phyloP scores from a whole-genome alignment of 495 filamentous ascomycete species.

The Cairneyella variabilis region DNA sequence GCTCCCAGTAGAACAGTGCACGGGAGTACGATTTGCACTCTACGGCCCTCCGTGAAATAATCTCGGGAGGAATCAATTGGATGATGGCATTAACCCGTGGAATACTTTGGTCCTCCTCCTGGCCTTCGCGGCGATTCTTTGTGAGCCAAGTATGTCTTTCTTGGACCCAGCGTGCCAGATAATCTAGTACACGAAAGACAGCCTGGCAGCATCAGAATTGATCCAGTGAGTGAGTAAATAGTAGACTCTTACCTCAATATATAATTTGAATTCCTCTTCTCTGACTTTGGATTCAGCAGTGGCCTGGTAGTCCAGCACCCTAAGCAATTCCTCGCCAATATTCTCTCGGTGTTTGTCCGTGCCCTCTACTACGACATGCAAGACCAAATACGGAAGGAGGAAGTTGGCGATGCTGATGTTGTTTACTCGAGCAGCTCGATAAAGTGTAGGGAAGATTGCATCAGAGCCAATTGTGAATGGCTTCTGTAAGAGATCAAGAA shows the following conservation, averaged over 20 bases:
- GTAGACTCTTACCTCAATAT: slow-evolving; percentile 65
- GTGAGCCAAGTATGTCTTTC: too few relatives aligned
- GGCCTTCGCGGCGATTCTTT: too few relatives aligned
- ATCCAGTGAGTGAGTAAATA: too few relatives aligned
- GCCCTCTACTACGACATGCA: slow-evolving; percentile 74
- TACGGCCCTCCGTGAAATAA: slow-evolving; percentile 79
- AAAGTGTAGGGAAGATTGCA: slow-evolving; percentile 74
- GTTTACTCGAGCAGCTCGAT: slow-evolving; percentile 74
- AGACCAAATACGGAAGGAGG: slow-evolving; percentile 74
- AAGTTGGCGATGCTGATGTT: slow-evolving; percentile 83
- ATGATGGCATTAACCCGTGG: slow-evolving; percentile 60
- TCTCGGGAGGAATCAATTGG: slow-evolving; percentile 70
- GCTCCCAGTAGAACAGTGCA: slow-evolving; percentile 91
- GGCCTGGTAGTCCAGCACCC: slow-evolving; percentile 61
- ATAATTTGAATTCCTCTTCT: slow-evolving; percentile 69
- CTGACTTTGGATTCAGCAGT: slow-evolving; percentile 47
- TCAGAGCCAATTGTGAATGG: slow-evolving; percentile 63
- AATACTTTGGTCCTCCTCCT: slow-evolving; percentile 18
- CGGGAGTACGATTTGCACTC: slow-evolving; percentile 91
- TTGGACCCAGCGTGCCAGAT: slow-evolving; percentile 85
- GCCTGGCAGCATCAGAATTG: slow-evolving; percentile 46
- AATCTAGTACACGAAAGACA: slow-evolving; percentile 87
- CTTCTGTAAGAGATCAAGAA: slow-evolving; percentile 75
- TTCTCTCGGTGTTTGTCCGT: slow-evolving; percentile 60
- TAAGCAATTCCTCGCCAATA: slow-evolving; percentile 65